phyloP scores from a whole-genome alignment of 208 protist genomes.

The Wallacemonas collosoma region DNA sequence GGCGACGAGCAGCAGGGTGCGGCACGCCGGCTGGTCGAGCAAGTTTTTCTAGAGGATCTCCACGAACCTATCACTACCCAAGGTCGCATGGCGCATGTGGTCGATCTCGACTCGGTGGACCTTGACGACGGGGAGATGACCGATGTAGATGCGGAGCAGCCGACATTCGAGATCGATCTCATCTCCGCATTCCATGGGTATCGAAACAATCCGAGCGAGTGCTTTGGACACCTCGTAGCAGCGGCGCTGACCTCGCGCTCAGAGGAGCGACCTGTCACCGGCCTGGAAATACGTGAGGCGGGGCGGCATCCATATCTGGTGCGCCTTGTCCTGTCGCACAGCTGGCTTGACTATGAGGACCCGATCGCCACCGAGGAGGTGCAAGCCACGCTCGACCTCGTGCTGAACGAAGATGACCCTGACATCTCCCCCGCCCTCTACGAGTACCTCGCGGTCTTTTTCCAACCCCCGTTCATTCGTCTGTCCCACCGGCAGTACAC shows the following conservation, averaged over 20 bases:
- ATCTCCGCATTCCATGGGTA: constrained; percentile 67
- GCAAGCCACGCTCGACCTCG: constrained; percentile 57
- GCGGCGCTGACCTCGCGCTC: constrained; percentile 69
- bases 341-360: constrained; percentile 55
- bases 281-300: constrained; percentile 60
- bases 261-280: constrained; percentile 55
- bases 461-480: constrained; percentile 61
- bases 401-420: constrained; percentile 37
- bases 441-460: constrained; percentile 71
- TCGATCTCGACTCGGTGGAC: constrained; percentile 25
- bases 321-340: constrained; percentile 60
- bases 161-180: constrained; percentile 66
- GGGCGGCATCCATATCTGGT: constrained; percentile 69
- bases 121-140: constrained; percentile 32
- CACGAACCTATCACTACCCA: constrained; percentile 16
- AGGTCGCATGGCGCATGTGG: constrained; percentile 5
- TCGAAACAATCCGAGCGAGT: constrained; percentile 63
- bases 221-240: constrained; percentile 75
- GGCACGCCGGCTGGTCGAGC: neutral
- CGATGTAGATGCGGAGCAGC: constrained; percentile 32
- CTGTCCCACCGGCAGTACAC: constrained; percentile 54
- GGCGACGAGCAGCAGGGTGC: neutral
- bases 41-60: neutral
- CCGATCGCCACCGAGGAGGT: constrained; percentile 49
- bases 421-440: constrained; percentile 54